phyloP scores from a whole-genome alignment of 768 basidiomycete species.

The Kwoniella sp. region DNA sequence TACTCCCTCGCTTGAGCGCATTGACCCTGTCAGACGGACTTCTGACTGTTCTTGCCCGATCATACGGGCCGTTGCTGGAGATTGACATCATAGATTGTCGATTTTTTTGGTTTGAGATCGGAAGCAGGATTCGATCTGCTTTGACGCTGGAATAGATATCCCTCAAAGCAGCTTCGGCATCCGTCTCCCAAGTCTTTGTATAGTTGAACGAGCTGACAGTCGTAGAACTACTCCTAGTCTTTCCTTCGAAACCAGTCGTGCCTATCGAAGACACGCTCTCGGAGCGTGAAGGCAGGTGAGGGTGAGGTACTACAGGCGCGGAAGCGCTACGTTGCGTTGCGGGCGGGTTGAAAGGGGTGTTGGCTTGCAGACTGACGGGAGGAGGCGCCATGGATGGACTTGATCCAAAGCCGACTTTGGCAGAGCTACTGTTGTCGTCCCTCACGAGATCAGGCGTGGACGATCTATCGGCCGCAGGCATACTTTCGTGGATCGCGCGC shows the following conservation, averaged over 20 bases:
- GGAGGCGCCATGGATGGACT: conserved; percentile 20
- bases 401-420: conserved; percentile 13
- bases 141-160: conserved; percentile 95
- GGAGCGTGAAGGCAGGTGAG: conserved; percentile 11
- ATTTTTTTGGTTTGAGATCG: conserved; percentile 50
- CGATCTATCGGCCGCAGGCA: conserved; percentile 59
- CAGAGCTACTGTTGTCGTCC: conserved; percentile 62
- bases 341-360: conserved; percentile 15
- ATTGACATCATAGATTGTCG: conserved; percentile 35
- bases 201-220: conserved; percentile 45
- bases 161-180: conserved; percentile 84
- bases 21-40: conserved; percentile 61
- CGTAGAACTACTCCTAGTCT: conserved; percentile 28
- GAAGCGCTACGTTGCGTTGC: conserved; percentile 34
- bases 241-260: conserved; percentile 2
- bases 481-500: conserved; percentile 76
- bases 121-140: conserved; percentile 84
- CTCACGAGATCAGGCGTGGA: conserved; percentile 64
- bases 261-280: conserved; percentile 20
- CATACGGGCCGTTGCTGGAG: conserved; percentile 18
- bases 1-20: conserved; percentile 84
- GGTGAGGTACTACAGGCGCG: conserved; percentile 27
- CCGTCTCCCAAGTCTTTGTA: conserved; percentile 72
- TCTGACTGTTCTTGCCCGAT: conserved; percentile 63
- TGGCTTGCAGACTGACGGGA: conserved; percentile 13